A percentile compares a stretch with the other conserved stretches of the same genome.
Evolutionary conservation across 371 early-diverging fungal species (phyloP).

Genomic region (Apophysomyces variabilis): DNA sequence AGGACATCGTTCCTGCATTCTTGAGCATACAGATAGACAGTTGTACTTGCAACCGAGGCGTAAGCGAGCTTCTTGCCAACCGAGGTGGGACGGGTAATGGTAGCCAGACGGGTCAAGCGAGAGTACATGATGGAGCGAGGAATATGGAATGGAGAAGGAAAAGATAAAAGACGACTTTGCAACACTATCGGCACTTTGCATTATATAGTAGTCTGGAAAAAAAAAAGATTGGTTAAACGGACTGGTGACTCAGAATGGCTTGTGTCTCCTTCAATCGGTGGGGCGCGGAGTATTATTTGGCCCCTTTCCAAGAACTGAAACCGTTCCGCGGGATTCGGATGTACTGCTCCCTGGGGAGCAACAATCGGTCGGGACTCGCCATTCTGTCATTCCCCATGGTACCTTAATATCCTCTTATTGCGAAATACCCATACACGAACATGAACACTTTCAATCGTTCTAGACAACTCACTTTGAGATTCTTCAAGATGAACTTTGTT

Average conservation of each 20-base stretch:
- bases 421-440: too few species aligned
- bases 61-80: slow-evolving; percentile 18
- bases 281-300: neutral
- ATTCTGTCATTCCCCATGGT: too few species aligned
- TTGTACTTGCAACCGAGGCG: slow-evolving; percentile 14
- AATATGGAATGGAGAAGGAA: neutral
- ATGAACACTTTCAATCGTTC: too few species aligned
- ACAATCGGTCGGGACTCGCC: too few species aligned
- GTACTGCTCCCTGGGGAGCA: too few species aligned
- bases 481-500: too few species aligned
- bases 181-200: slow-evolving; percentile 1
- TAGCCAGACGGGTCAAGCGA: slow-evolving; percentile 3
- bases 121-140: slow-evolving; percentile 7
- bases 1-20: slow-evolving; percentile 25
- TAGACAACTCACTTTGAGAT: too few species aligned
- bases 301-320: neutral
- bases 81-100: slow-evolving; percentile 1
- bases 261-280: neutral
- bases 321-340: neutral
- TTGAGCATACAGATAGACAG: slow-evolving; percentile 15
- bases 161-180: too few species aligned
- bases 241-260: slow-evolving; percentile 5
- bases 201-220: neutral
- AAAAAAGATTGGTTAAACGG: neutral
- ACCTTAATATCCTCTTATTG: too few species aligned